Conservation (phyloP, 1,139 yeast species). For the Yamadazyma atmosphaerica region DNA sequence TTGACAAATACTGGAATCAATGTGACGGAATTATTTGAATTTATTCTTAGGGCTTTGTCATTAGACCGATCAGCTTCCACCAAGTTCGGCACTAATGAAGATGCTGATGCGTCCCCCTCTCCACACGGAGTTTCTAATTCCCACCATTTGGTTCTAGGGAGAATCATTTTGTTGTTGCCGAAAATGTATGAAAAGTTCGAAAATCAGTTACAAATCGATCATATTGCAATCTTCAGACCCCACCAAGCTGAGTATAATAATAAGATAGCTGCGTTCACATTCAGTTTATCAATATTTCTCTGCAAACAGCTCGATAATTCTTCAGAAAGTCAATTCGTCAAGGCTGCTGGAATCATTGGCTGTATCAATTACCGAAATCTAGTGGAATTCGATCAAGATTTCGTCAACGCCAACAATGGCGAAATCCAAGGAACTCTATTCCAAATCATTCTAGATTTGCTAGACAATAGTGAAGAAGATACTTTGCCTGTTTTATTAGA, state of each 20-base stretch:
- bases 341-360: slow-evolving; percentile 52
- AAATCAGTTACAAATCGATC: slow-evolving; percentile 28
- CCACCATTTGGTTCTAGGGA: slow-evolving; percentile 38
- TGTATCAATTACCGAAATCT: slow-evolving; percentile 54
- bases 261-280: slow-evolving; percentile 8
- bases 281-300: slow-evolving; percentile 8
- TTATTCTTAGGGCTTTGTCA: slow-evolving; percentile 20
- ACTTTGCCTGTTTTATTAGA: slow-evolving; percentile 78
- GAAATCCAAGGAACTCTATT: slow-evolving; percentile 30
- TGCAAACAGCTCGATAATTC: slow-evolving; percentile 14
- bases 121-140: slow-evolving; percentile 10
- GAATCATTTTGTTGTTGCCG: slow-evolving; percentile 54
- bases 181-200: slow-evolving; percentile 55
- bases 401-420: slow-evolving; percentile 16
- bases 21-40: slow-evolving; percentile 22
- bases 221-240: slow-evolving; percentile 41
- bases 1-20: slow-evolving; percentile 17
- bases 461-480: slow-evolving; percentile 75
- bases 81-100: not conserved
- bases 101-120: not conserved
- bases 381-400: slow-evolving; percentile 30
- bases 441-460: slow-evolving; percentile 37
- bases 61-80: slow-evolving; percentile 4
- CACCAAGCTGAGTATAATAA: slow-evolving; percentile 24
- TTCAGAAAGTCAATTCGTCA: slow-evolving; percentile 19